phyloP scores from a whole-genome alignment of 805 yeast genomes.

The Tetrapisispora nanseiensis region DNA sequence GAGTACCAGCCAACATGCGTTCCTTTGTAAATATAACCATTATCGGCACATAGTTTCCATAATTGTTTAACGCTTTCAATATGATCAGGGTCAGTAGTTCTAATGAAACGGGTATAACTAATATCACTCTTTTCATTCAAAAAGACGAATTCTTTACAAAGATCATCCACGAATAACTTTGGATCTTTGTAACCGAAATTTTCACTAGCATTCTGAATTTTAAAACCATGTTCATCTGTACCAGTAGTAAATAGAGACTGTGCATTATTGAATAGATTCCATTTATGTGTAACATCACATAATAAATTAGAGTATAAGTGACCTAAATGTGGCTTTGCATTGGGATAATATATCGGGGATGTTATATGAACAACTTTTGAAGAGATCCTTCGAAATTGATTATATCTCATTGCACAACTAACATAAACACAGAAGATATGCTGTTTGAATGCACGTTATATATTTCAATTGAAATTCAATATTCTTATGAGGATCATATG shows the following conservation, averaged over 20 bases:
- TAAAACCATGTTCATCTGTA: conserved; percentile 94
- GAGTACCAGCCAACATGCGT: conserved; percentile 92
- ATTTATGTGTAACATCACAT: conserved; percentile 69
- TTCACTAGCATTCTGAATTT: conserved; percentile 80
- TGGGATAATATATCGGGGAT: conserved; percentile 93
- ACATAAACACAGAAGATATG: too few relatives aligned
- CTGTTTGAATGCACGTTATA: not conserved
- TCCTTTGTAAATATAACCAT: conserved; percentile 71
- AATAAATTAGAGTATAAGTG: conserved; percentile 82
- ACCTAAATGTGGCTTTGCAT: conserved; percentile 90
- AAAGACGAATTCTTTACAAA: conserved; percentile 51
- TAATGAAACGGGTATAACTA: conserved; percentile 62
- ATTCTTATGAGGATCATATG: too few relatives aligned
- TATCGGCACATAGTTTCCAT: conserved; percentile 54
- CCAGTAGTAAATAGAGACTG: conserved; percentile 69
- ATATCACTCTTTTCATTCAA: conserved; percentile 54
- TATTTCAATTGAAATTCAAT: not conserved
- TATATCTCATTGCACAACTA: not conserved
- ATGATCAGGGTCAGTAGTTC: conserved; percentile 88
- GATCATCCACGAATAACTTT: conserved; percentile 59
- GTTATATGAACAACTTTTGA: conserved; percentile 42
- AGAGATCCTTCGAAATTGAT: conserved; percentile 1
- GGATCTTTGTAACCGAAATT: conserved; percentile 42
- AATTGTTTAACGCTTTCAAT: conserved; percentile 49
- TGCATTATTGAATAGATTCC: conserved; percentile 44